Evolutionary conservation across 164 flowering plant species (phyloP).

Genomic region (Tinospora cordifolia): DNA sequence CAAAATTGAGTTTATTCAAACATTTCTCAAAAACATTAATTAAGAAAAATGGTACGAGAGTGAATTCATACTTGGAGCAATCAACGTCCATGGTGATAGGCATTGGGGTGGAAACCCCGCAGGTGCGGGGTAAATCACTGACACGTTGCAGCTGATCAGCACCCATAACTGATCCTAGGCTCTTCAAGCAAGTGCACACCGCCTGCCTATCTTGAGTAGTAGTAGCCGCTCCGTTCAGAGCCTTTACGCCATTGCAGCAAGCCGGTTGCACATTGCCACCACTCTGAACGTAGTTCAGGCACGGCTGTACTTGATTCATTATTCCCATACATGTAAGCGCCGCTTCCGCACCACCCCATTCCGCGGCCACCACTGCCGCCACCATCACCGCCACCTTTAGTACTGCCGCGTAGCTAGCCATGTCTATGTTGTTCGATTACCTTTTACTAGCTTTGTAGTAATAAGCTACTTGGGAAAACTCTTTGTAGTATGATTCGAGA

Average conservation of each 20-base stretch:
- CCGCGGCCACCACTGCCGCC: constrained; percentile 5
- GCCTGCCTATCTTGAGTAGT: constrained; percentile 15
- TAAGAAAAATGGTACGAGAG: too few relatives aligned
- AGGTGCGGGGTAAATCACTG: constrained; percentile 17
- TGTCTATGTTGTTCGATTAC: too few relatives aligned
- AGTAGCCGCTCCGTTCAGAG: constrained; percentile 9
- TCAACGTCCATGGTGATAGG: constrained; percentile 24
- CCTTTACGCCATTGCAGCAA: constrained; percentile 12
- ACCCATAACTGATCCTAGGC: neutral
- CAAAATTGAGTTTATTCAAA: too few relatives aligned
- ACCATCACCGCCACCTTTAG: neutral
- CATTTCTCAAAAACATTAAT: too few relatives aligned
- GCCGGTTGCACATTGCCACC: constrained; percentile 7
- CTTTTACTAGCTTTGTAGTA: too few relatives aligned
- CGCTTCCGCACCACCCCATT: constrained; percentile 10
- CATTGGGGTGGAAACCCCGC: constrained; percentile 27
- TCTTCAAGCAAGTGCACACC: constrained; percentile 25
- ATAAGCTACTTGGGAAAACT: too few relatives aligned
- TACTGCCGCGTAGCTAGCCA: too few relatives aligned
- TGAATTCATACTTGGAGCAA: constrained; percentile 27
- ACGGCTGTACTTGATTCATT: constrained; percentile 6
- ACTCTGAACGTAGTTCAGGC: constrained; percentile 17
- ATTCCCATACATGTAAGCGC: constrained; percentile 20
- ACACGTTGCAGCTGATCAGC: constrained; percentile 10
- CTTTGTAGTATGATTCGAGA: too few relatives aligned